Percentiles rank a stretch among this genome's conserved stretches.
Evolutionary conservation across 805 yeast species (phyloP).

Genomic region (Helenozyma rhizophorensis): DNA sequence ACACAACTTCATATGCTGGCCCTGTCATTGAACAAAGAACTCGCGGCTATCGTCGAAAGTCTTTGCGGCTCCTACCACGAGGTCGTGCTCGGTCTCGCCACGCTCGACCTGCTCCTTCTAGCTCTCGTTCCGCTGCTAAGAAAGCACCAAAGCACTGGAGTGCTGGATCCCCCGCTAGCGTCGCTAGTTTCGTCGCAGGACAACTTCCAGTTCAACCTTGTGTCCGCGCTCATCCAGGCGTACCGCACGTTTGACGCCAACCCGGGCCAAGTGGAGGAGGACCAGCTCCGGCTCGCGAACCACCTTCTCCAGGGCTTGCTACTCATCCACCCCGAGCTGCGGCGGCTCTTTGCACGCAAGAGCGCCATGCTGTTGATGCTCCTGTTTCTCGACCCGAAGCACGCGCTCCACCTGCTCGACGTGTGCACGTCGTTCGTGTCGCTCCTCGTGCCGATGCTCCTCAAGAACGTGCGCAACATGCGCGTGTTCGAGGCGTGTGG

Average conservation of each 20-base stretch:
- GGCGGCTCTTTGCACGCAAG: slow-evolving; percentile 43
- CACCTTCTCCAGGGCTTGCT: slow-evolving; percentile 55
- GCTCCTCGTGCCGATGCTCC: slow-evolving; percentile 53
- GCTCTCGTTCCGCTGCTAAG: slow-evolving; percentile 10
- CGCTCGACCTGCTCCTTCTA: slow-evolving; percentile 8
- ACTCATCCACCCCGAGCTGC: slow-evolving; percentile 52
- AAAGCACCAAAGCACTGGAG: slow-evolving; percentile 5
- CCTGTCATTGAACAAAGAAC: slow-evolving; percentile 2
- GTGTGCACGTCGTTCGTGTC: slow-evolving; percentile 40
- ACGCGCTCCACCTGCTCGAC: slow-evolving; percentile 9
- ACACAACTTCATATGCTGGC: no score
- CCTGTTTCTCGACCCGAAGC: slow-evolving; percentile 17
- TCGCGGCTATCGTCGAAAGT: slow-evolving; percentile 3
- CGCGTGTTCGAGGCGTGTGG: slow-evolving; percentile 53
- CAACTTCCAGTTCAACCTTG: slow-evolving; percentile 48
- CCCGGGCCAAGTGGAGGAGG: slow-evolving; percentile 3
- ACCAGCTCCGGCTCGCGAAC: slow-evolving; percentile 19
- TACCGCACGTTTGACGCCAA: slow-evolving; percentile 6
- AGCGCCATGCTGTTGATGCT: slow-evolving; percentile 36
- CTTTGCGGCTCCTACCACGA: slow-evolving; percentile 5
- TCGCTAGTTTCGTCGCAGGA: slow-evolving; percentile 47
- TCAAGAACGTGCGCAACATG: slow-evolving; percentile 52
- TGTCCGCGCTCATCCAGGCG: slow-evolving; percentile 28
- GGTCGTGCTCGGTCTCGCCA: slow-evolving; percentile 5
- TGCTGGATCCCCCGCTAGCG: slow-evolving; percentile 7